Evolutionary conservation across 495 filamentous ascomycete species (phyloP), one percentile per base, ranked within the genome.

Genomic region (Tuber borchii): DNA sequence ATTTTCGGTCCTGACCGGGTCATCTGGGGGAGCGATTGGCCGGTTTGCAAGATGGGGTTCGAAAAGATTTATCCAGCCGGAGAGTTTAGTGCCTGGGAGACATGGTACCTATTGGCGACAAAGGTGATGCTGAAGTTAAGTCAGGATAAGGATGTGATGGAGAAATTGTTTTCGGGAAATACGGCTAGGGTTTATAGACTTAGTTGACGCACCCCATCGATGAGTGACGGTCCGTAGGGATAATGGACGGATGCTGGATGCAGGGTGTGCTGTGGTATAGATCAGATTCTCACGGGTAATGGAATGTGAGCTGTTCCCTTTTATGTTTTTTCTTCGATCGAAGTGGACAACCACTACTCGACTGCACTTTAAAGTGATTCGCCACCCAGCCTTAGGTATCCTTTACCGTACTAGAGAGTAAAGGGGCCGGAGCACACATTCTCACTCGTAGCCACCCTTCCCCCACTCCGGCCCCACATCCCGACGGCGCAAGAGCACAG

Each of bases 21-120:
- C 74, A 93, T 97, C 90, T 97, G 93, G 83, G 94, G 90, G 4
- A 93, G 90, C 69, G 93, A 97, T 83, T 97, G 94, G 94, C 93
- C 93, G 0, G 91, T 97, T 1, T 95, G 93, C 85, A 92, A 90
- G 26, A 6, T 78, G 5, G 77, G 77, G 7, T 78, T 78, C 56
- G 69, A 42, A 22, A 71, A 70, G 71, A 83, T 83, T n/a, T 82
- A 82, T 73, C 43, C 45, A n/a, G 20, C 48, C 51, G 26, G n/a
- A 31, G 73, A 77, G 8, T 17, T 17, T 65, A 73, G 81, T 34
- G 86, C 87, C n/a, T 90, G 88, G 88, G 83, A 83, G 75, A 87
- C 40, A 4, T 79, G 75, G 77, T 51, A 75, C 9, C 69, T 37
- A 10, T 43, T 79, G 34, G 43, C 76, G 14, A 56, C 14, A 6